These are phyloP conservation scores for Luffa aegyptiaca DNA, from an alignment of 306 rosid genomes.

Conservation along the genomic window DNA sequence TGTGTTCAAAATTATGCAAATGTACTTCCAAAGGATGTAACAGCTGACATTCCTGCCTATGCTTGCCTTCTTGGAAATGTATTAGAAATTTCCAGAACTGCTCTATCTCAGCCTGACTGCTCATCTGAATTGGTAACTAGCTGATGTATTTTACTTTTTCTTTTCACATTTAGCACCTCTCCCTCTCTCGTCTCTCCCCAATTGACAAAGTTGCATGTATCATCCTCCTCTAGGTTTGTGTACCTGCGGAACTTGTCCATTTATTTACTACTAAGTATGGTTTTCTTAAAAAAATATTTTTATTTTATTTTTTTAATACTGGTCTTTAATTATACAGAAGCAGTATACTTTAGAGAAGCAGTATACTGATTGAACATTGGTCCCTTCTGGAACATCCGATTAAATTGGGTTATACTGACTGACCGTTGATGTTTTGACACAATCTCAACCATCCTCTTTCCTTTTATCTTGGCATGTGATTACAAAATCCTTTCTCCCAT, in stretches of 20 bases:
- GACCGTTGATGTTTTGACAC: background rate
- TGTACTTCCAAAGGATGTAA: slow-evolving; percentile 62
- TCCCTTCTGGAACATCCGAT: background rate
- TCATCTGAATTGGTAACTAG: slow-evolving; percentile 71
- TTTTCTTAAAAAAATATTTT: background rate
- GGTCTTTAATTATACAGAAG: background rate
- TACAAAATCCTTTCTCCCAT: background rate
- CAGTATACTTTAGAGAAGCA: background rate
- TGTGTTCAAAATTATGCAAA: slow-evolving; percentile 51
- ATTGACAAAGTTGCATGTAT: background rate
- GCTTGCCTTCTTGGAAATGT: slow-evolving; percentile 96
- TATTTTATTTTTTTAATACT: background rate
- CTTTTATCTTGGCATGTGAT: background rate
- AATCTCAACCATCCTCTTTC: background rate
- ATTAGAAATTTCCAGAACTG: slow-evolving; percentile 64
- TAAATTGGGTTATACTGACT: background rate
- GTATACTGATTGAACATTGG: background rate
- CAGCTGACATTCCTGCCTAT: slow-evolving; percentile 69
- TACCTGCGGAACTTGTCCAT: background rate
- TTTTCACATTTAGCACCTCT: background rate
- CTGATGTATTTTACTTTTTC: slow-evolving; percentile 8
- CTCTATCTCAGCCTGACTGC: slow-evolving; percentile 71
- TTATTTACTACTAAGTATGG: background rate
- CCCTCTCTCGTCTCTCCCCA: background rate
- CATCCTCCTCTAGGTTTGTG: background rate